Percentiles rank a stretch among this genome's conserved stretches.
phyloP scores from a whole-genome alignment of 306 rosid species.

The Lupinus albus region DNA sequence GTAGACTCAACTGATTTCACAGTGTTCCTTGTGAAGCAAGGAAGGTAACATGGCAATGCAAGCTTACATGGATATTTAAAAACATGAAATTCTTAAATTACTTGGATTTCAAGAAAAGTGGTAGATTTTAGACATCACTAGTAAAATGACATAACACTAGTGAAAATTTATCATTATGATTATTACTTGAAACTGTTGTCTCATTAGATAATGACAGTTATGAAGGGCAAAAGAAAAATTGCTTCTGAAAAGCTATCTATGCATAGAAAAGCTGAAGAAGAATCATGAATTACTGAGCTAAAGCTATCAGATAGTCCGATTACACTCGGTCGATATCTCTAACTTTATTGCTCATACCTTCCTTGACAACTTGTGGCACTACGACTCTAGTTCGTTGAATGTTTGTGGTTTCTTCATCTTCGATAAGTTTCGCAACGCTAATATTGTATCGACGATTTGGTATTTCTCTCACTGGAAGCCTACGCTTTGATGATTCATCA shows the following conservation, averaged over 20 bases:
- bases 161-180: neutral
- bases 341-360: no score
- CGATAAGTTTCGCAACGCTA: conserved; percentile 21
- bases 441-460: conserved; percentile 4
- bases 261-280: neutral
- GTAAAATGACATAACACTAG: neutral
- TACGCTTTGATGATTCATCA: conserved; percentile 39
- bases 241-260: neutral
- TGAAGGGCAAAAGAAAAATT: neutral
- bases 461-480: conserved; percentile 14
- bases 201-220: neutral
- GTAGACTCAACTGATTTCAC: neutral
- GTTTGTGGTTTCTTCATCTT: conserved; percentile 20
- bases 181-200: neutral
- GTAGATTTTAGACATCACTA: neutral
- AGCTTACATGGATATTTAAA: neutral
- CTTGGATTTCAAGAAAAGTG: neutral
- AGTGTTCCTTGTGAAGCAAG: neutral
- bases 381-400: conserved; percentile 9
- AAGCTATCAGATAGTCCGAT: neutral
- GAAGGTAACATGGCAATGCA: neutral
- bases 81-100: neutral
- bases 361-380: conserved; percentile 28
- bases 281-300: neutral
- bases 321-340: neutral